A percentile compares a stretch with the other conserved stretches of the same genome.
phyloP scores from a whole-genome alignment of 257 asterid genomes.

The Capsicum baccatum region DNA sequence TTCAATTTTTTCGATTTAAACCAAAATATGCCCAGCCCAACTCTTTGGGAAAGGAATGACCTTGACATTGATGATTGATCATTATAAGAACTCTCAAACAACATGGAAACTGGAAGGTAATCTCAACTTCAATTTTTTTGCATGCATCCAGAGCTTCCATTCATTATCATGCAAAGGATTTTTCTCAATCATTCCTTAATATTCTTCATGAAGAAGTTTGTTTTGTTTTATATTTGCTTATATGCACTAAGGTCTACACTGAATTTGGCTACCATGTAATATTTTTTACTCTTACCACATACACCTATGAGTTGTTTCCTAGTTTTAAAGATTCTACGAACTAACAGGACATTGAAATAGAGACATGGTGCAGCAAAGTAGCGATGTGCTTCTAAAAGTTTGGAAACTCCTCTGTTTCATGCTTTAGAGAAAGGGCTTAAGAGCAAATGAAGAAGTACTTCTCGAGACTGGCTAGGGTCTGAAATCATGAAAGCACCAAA shows the following conservation, averaged over 20 bases:
- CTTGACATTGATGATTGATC: not conserved
- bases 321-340: slow-evolving; percentile 18
- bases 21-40: too few relatives aligned
- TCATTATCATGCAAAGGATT: too few relatives aligned
- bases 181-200: too few relatives aligned
- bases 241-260: slow-evolving; percentile 5
- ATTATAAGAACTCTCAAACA: not conserved
- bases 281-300: not conserved
- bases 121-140: not conserved
- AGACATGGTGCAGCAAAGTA: slow-evolving; percentile 75
- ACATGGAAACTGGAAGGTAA: not conserved
- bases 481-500: slow-evolving; percentile 70
- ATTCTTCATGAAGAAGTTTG: not conserved
- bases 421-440: slow-evolving; percentile 65
- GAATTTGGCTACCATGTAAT: not conserved
- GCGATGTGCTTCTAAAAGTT: slow-evolving; percentile 56
- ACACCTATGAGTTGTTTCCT: slow-evolving; percentile 23
- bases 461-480: slow-evolving; percentile 86
- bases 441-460: slow-evolving; percentile 64
- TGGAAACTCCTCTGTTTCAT: slow-evolving; percentile 60
- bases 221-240: slow-evolving; percentile 13
- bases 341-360: slow-evolving; percentile 66
- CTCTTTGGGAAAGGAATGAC: not conserved
- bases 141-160: too few relatives aligned
- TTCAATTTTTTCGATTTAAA: too few relatives aligned